Conservation (phyloP, 768 basidiomycete genomes). For the Tricholoma matsutake region DNA sequence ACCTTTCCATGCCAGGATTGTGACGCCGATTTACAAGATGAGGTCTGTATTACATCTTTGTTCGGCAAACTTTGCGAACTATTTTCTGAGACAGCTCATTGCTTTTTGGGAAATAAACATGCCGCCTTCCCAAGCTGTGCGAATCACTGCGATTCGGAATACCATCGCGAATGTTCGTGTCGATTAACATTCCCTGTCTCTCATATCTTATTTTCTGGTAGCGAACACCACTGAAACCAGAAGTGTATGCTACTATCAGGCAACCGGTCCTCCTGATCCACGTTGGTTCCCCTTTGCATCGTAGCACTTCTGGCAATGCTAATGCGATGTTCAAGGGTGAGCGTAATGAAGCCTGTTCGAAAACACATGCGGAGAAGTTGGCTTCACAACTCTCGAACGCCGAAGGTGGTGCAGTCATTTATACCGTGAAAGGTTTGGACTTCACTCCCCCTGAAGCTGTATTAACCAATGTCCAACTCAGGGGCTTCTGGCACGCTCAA, state of each 20-base stretch:
- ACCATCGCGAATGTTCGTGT: constrained; percentile 57
- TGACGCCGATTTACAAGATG: constrained; percentile 59
- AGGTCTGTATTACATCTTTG: constrained; percentile 39
- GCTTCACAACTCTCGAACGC: constrained; percentile 47
- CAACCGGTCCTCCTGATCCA: constrained; percentile 71
- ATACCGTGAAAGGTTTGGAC: constrained; percentile 55
- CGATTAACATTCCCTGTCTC: background rate
- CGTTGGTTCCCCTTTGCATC: constrained; percentile 34
- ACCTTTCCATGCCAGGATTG: constrained; percentile 36
- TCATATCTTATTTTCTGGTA: constrained; percentile 22
- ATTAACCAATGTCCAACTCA: constrained; percentile 19
- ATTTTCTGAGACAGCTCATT: constrained; percentile 45
- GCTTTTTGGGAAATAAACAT: constrained; percentile 57
- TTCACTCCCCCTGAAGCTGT: background rate
- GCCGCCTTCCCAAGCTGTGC: constrained; percentile 52
- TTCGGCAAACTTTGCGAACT: background rate
- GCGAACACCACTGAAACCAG: constrained; percentile 52
- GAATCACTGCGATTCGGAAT: constrained; percentile 51
- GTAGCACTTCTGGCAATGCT: background rate
- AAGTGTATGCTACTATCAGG: constrained; percentile 48
- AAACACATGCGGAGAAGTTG: constrained; percentile 55
- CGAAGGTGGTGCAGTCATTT: constrained; percentile 48
- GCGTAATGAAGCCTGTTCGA: constrained; percentile 48
- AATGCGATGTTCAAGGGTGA: constrained; percentile 47
- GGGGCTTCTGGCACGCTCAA: constrained; percentile 56